Base-by-base conservation (phyloP, 177 flowering plant genomes). In the Vitis hybrid region DNA sequence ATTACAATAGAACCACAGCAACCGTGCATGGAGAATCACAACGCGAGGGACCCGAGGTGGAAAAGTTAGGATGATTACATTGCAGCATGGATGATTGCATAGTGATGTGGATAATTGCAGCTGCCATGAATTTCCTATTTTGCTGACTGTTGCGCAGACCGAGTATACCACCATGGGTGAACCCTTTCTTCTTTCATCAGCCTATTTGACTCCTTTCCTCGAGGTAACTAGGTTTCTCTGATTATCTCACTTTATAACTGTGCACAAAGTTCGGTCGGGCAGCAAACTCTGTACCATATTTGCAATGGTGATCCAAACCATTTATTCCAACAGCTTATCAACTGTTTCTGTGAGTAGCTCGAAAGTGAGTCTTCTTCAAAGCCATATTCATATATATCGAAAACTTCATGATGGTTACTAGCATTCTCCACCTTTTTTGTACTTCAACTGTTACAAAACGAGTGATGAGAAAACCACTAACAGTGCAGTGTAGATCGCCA, bases 351-450 rank as follows among this genome's bases (percentile, higher is more conserved):
- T 57, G 74, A 17, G 65, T n/a, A 63, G 71, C 71, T 59, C 65
- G 63, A 35, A 48, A 61, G 15, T 57, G 63, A 59, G 48, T 80
- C 73, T 70, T 84, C 54, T 74, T 77, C 59, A 52, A 62, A 58
- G 79, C 74, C 65, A 89, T 78, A 55, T 73, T 64, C 69, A 74
- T 90, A 74, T 76, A 72, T 15, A 89, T 68, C 9, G 80, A 74
- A 78, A 89, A 84, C 94, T 75, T 82, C 30, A 91, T 70, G 70
- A 91, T 83, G 21, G 80, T 75, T 46, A 41, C 84, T 11, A 92
- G 71, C 80, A 79, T 84, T 57, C 58, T 81, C 97, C 97, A 92
- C 61, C 87, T 85, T 48, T 74, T 82, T 63, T 81, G 80, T 66
- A 91, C 89, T 68, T 81, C 66, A 18, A 49, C 59, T 20, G 77